Evolutionary conservation across 2,329 filamentous ascomycete genomes (phyloP), one percentile per base, ranked within the genome.

Genomic region (Boeremia lycopersici): DNA sequence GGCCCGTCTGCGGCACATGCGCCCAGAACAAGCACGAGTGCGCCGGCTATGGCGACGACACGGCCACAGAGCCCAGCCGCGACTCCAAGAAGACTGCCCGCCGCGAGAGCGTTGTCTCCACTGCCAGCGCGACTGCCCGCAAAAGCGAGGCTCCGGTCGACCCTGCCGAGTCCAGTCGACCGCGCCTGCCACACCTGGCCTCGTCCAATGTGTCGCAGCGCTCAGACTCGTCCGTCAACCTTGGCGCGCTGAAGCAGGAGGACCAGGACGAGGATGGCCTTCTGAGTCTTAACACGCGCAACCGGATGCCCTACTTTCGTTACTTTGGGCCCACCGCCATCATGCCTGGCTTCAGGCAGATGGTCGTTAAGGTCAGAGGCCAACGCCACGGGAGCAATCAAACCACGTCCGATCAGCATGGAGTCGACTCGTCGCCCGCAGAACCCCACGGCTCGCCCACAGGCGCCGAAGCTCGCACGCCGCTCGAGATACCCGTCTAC

Each of bases 291-390:
- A 83, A 58, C 79, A 83, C 63, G 74, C 78, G 71, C 79, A 84
- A 89, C 67, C 84, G 88, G 48, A 90, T 96, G 60, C 91, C 91
- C 0, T 96, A 95, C 72, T 96, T 96, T 67, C 83, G 92, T 56
- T 96, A 95, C 74, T 95, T 96, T 70, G 92, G 91, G 0, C 90
- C 91, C 0, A 96, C 92, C 1, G 92, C 91, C 59, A 96, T 96
- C 68, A 90, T 95, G 47, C 91, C 91, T 1, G 91, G 91, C 19
- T 96, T 92, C 77, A 96, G 96, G 75, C 91, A 96, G 73, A 96
- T 96, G 90, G 90, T 96, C 25, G 87, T 89, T 54, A 87, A 89
- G 48, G 85, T 93, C 28, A 83, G 87, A 54, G 86, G 89, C 56
- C 80, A 86, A 55, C 82, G 86, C 23, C 82, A 82, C 23, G 86